A percentile compares a stretch with the other conserved stretches of the same genome.
Conservation (phyloP, 2,329 filamentous ascomycete species). For the Xylariales sp. region DNA sequence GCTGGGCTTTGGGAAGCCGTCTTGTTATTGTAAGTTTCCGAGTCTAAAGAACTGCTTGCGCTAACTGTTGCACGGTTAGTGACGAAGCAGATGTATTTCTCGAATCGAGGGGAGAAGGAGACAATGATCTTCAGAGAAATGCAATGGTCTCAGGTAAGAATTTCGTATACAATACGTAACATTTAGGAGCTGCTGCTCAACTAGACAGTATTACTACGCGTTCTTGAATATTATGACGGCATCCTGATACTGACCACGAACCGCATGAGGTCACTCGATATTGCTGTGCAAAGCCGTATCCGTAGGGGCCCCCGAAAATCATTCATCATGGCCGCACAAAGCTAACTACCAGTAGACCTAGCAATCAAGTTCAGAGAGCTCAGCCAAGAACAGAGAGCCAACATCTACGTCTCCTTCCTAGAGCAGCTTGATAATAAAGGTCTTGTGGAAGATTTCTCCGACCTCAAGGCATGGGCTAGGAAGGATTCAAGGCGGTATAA, state of each 20-base stretch:
- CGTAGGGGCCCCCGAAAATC: neutral
- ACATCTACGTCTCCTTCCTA: conserved; percentile 19
- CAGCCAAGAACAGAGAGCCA: neutral
- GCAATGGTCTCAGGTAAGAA: conserved; percentile 28
- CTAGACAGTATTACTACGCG: conserved; percentile 20
- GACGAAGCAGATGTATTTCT: conserved; percentile 30
- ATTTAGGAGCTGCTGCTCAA: conserved; percentile 1
- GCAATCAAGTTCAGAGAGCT: conserved; percentile 25
- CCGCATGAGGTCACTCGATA: conserved; percentile 29
- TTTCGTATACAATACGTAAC: neutral
- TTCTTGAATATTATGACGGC: conserved; percentile 28
- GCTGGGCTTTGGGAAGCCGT: conserved; percentile 28
- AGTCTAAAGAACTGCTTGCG: neutral
- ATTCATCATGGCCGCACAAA: neutral
- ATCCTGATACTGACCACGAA: conserved; percentile 30
- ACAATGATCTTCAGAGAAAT: conserved; percentile 25
- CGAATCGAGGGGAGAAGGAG: conserved; percentile 23
- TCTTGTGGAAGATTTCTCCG: neutral
- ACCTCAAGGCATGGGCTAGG: conserved; percentile 11
- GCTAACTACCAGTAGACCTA: conserved; percentile 18
- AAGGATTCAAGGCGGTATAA: conserved; percentile 1
- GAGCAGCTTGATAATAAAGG: conserved; percentile 15
- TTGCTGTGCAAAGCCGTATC: conserved; percentile 25
- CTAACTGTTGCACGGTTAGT: neutral
- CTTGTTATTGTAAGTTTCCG: conserved; percentile 18